Evolutionary conservation across 2,329 filamentous ascomycete species (phyloP), one percentile per base, ranked within the genome.

Genomic region (Penicillium sp.): DNA sequence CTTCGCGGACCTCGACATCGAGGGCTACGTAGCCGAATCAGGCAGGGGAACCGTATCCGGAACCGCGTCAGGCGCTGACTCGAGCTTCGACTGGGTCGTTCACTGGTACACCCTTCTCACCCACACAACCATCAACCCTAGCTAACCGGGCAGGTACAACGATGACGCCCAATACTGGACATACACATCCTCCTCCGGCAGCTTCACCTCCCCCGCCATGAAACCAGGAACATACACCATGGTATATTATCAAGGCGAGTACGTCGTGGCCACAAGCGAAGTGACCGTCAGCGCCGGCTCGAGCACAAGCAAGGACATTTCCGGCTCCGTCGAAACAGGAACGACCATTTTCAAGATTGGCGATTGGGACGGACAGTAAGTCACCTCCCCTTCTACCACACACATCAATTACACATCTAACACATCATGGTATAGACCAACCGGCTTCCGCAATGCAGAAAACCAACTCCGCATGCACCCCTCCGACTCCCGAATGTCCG

Each of bases 401-500:
- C n/a, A 61, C 2, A 33, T 4, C 19, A 24, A 7, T 4, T 28
- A 2, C 2, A n/a, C 15, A 0, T 12, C 1, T n/a, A n/a, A n/a
- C 9, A 64, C 4, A 64, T 55, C 12, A 10, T 3, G n/a, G 6
- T 15, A 29, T 31, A 65, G 63, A 57, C 80, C 80, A 19, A 77
- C 72, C 7, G 81, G 80, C 13, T 83, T 86, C 72, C 76, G 76
- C 56, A 85, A 87, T 61, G 82, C 82, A 12, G 81, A 77, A 47
- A 83, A 83, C 59, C 78, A 83, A 61, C 74, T 81, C 13, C 76
- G 80, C 45, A 85, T 85, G 82, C 83, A 86, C 62, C 83, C 82
- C 3, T 80, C 78, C 4, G 83, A 85, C 65, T 69, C 68, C 34
- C 77, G 82, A 58, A 85, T 85, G 82, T 66, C 71, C 24, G 71